These are phyloP conservation scores for Dendrostoma leiphaemia DNA, from an alignment of 2,329 filamentous ascomycete species.

Conservation along the genomic window DNA sequence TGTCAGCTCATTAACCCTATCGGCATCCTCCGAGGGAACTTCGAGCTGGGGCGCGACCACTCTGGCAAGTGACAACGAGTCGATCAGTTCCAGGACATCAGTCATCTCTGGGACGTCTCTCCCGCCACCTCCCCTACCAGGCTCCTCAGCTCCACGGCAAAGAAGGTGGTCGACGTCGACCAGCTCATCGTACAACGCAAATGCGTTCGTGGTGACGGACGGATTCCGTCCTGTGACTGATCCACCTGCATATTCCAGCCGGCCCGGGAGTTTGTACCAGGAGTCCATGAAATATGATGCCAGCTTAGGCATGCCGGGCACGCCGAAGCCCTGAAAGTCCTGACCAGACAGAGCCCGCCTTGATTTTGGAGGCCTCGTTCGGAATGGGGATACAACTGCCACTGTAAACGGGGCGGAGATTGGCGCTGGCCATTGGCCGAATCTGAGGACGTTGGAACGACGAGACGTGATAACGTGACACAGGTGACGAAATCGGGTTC, in stretches of 20 bases:
- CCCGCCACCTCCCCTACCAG: slow-evolving; percentile 3
- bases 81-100: slow-evolving; percentile 6
- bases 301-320: background rate
- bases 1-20: background rate
- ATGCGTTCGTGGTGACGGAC: slow-evolving; percentile 13
- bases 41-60: slow-evolving; percentile 9
- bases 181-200: slow-evolving; percentile 16
- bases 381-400: too few species aligned
- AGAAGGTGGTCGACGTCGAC: slow-evolving; percentile 20
- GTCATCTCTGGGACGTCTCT: slow-evolving; percentile 1
- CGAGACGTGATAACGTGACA: background rate
- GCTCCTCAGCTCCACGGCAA: background rate
- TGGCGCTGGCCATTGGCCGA: background rate
- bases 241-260: slow-evolving; percentile 3
- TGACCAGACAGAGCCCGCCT: too few species aligned
- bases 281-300: slow-evolving; percentile 19
- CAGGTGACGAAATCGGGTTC: background rate
- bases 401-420: background rate
- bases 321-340: slow-evolving; percentile 4
- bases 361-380: too few species aligned
- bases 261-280: slow-evolving; percentile 18
- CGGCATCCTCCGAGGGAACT: background rate
- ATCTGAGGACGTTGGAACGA: background rate
- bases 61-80: slow-evolving; percentile 12
- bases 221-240: slow-evolving; percentile 3